Percentiles rank a stretch among this genome's conserved stretches.
Conservation (phyloP, 768 basidiomycete genomes). For the Dendrothele bispora region DNA sequence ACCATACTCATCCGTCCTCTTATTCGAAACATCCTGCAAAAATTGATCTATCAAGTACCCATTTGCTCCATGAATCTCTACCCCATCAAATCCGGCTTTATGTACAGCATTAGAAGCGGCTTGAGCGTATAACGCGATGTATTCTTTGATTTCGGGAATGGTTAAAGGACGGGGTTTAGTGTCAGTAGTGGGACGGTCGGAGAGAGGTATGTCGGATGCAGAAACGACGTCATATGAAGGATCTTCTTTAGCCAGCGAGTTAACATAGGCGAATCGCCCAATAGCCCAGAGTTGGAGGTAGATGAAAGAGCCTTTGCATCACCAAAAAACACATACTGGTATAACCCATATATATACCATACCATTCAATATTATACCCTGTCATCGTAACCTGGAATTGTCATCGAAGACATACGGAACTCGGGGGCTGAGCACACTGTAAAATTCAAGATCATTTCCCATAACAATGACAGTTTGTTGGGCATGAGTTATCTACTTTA, state of each 20-base stretch:
- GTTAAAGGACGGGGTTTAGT: constrained; percentile 32
- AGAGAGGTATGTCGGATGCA: constrained; percentile 19
- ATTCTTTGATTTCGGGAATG: constrained; percentile 38
- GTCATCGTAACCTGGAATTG: too few species aligned
- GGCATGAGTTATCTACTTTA: too few species aligned
- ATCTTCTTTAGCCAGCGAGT: constrained; percentile 8
- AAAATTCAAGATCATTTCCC: too few species aligned
- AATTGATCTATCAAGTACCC: constrained; percentile 46
- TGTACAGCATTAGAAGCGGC: constrained; percentile 46
- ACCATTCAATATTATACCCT: too few species aligned
- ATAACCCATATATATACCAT: too few species aligned
- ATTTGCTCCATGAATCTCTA: constrained; percentile 41
- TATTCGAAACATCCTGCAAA: constrained; percentile 40
- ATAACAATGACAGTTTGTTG: too few species aligned
- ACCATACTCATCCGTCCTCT: constrained; percentile 53
- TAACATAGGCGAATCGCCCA: constrained; percentile 29
- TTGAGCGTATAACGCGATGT: constrained; percentile 38
- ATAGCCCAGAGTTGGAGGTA: constrained; percentile 54
- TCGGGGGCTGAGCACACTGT: too few species aligned
- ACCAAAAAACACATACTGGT: too few species aligned
- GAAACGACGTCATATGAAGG: constrained; percentile 21
- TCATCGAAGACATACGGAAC: too few species aligned
- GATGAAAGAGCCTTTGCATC: constrained; percentile 31
- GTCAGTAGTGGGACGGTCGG: not conserved
- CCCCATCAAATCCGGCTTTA: constrained; percentile 56